Percentiles rank a stretch among this genome's conserved stretches.
These are phyloP conservation scores for Conringia planisiliqua DNA, from an alignment of 345 rosid genomes.

Conservation along the genomic window DNA sequence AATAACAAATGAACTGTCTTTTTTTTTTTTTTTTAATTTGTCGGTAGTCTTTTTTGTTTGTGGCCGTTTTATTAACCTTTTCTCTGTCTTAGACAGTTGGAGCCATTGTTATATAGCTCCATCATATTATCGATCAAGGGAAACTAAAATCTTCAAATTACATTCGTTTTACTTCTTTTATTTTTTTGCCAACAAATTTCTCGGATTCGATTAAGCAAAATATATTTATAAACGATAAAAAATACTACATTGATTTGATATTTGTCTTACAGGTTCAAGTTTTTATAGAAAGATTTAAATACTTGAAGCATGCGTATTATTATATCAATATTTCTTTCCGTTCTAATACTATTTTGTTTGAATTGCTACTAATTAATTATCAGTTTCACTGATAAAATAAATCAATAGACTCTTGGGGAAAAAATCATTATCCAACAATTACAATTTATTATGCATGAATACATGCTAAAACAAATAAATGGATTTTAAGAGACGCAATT, in stretches of 20 bases:
- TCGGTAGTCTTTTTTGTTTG: slow-evolving; percentile 24
- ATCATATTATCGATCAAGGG: neutral
- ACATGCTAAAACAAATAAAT: neutral
- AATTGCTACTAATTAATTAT: neutral
- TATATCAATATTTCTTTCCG: neutral
- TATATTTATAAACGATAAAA: neutral
- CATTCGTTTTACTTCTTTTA: neutral
- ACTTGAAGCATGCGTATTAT: neutral
- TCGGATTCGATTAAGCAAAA: neutral
- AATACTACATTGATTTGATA: neutral
- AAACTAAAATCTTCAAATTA: neutral
- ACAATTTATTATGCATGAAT: neutral
- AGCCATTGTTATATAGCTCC: slow-evolving; percentile 9
- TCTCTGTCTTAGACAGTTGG: slow-evolving; percentile 29
- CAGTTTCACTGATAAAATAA: neutral
- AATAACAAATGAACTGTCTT: slow-evolving; percentile 10
- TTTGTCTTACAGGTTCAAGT: neutral
- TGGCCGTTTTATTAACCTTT: slow-evolving; percentile 33
- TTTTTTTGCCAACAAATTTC: neutral
- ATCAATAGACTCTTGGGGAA: neutral
- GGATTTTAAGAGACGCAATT: neutral
- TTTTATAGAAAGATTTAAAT: neutral
- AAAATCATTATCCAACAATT: neutral
- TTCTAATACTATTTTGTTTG: neutral
- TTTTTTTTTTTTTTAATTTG: slow-evolving; percentile 17